Conservation (phyloP, 352 stramenopile genomes). For the Globisporangium splendens region DNA sequence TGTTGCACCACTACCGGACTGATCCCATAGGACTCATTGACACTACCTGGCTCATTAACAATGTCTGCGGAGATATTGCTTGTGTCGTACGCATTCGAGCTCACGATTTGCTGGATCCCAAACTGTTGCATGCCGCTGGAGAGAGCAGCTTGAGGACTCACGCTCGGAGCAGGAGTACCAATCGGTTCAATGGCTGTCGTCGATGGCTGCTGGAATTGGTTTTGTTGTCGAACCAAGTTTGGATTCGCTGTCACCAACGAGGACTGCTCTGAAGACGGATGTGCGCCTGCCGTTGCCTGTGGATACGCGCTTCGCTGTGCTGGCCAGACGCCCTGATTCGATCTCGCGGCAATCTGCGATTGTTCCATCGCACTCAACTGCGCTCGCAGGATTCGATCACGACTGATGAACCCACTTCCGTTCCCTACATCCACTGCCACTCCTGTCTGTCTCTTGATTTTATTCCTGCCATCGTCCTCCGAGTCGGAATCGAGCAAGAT, state of each 20-base stretch:
- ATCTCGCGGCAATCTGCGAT: too few relatives aligned
- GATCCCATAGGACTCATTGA: background rate
- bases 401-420: background rate
- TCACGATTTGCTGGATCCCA: constrained; percentile 10
- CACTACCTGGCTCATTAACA: background rate
- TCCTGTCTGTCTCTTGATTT: background rate
- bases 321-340: too few relatives aligned
- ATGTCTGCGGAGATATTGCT: background rate
- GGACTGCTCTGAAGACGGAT: too few relatives aligned
- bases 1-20: background rate
- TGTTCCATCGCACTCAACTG: too few relatives aligned
- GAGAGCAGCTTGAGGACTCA: background rate
- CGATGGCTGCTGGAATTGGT: background rate
- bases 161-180: background rate
- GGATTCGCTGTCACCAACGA: background rate
- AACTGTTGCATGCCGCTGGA: constrained; percentile 8
- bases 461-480: constrained; percentile 21
- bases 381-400: too few relatives aligned
- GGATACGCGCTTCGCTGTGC: too few relatives aligned
- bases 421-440: background rate
- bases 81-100: constrained; percentile 13
- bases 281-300: too few relatives aligned
- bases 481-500: constrained; percentile 63
- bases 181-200: constrained; percentile 10
- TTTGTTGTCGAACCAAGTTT: background rate